Evolutionary conservation across 306 rosid species (phyloP).

Genomic region (Prosopis cineraria): DNA sequence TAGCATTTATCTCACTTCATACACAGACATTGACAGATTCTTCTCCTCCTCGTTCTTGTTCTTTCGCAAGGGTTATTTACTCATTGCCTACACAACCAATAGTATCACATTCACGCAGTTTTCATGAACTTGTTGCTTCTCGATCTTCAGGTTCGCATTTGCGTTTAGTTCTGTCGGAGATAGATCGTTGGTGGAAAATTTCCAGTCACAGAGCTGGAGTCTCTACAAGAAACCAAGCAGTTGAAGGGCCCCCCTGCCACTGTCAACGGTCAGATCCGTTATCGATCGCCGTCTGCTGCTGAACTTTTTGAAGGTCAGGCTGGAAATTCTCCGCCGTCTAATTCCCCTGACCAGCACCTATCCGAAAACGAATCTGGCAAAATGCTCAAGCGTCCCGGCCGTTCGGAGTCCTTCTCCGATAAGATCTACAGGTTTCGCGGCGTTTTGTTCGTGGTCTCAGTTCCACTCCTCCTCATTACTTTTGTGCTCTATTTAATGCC

Average conservation of each 20-base stretch:
- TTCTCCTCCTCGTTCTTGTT: background rate
- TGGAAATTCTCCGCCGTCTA: constrained; percentile 58
- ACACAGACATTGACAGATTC: background rate
- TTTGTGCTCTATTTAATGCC: constrained; percentile 77
- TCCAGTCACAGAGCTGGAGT: constrained; percentile 75
- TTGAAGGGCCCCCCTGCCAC: constrained; percentile 69
- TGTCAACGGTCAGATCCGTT: constrained; percentile 95
- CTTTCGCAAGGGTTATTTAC: constrained; percentile 13
- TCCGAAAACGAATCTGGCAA: constrained; percentile 58
- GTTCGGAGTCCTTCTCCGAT: constrained; percentile 70
- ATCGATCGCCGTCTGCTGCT: constrained; percentile 90
- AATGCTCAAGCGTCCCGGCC: constrained; percentile 82
- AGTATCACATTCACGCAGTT: constrained; percentile 1
- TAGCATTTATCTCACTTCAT: constrained; percentile 32
- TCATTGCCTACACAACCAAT: constrained; percentile 5
- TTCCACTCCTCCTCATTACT: constrained; percentile 69
- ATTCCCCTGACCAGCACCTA: constrained; percentile 50
- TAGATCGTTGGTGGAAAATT: background rate
- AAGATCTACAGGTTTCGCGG: constrained; percentile 80
- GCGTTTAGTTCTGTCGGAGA: background rate
- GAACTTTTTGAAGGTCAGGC: constrained; percentile 75
- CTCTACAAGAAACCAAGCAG: constrained; percentile 75
- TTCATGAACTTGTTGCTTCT: constrained; percentile 5
- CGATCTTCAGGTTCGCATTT: constrained; percentile 18
- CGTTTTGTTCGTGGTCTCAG: constrained; percentile 62